Base-by-base conservation (phyloP, 805 yeast species). In the Pichia californica region DNA sequence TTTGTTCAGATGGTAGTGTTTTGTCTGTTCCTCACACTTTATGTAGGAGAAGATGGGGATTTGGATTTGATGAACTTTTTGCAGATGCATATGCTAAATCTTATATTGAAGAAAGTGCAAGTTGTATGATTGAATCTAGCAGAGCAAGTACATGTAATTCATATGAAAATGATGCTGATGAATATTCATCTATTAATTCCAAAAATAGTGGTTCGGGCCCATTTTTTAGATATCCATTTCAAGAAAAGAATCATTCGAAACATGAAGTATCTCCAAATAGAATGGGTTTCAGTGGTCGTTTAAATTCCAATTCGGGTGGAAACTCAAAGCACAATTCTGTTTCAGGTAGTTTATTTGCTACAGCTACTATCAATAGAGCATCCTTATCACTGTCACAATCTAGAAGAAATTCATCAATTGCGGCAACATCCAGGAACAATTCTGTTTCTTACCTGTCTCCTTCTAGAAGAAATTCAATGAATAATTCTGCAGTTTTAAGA, bases 11-110 rank as follows among this genome's bases (percentile, higher is more conserved):
- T 53, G 91, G 89, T 7, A 81, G 77, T 36, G 63, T 79, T n/a
- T 68, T 82, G 14, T 77, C 81, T 0, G 77, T 81, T 4, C 82
- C 89, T 0, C 47, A 78, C 38, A 70, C 67, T 49, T 63, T 84
- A 4, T 66, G 85, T 41, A 69, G 84, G 51, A 82, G 79, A 51
- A 68, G 93, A 55, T 85, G 94, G 94, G 93, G 93, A 0, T 61
- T 76, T 28, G 80, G 75, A 48, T 85, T 85, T 55, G 80, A 81
- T 49, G 70, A 70, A 50, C 49, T 83, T 15, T 58, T 84, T 31
- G 69, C 88, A 0, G 71, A 74, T 52, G 84, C 81, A 1, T 85
- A 83, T 57, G 77, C 82, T 0, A 67, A 75, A 45, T 81, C 85
- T 0, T 70, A 70, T 7, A 70, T 67, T 28, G 61, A 55, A 25